Percentiles rank a stretch among this genome's conserved stretches.
Conservation (phyloP, 768 basidiomycete species). For the Lyophyllum decastes region DNA sequence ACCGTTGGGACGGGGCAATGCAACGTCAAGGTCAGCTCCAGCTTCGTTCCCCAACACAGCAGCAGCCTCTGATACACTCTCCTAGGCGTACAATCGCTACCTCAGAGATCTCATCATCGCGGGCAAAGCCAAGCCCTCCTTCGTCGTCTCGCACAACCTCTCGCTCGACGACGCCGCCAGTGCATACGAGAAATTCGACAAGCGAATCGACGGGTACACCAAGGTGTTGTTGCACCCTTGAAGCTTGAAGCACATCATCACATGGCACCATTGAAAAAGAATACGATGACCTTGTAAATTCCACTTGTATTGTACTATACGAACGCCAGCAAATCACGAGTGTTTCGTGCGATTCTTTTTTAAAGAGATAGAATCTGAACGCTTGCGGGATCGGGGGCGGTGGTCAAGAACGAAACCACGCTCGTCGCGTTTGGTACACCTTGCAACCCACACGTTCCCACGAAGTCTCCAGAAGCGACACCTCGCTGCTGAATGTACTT, state of each 20-base stretch:
- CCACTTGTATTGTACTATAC: no score
- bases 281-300: no score
- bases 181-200: constrained; percentile 57
- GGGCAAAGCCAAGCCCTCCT: constrained; percentile 53
- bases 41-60: not conserved
- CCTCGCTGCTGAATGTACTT: constrained; percentile 29
- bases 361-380: constrained; percentile 10
- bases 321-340: no score
- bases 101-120: constrained; percentile 55
- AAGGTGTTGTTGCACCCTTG: constrained; percentile 53
- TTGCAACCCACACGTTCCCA: constrained; percentile 34
- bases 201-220: constrained; percentile 53
- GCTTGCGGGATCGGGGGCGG: constrained; percentile 4
- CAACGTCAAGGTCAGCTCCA: constrained; percentile 47
- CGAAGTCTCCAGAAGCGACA: constrained; percentile 35
- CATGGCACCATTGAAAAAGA: no score
- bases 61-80: not conserved
- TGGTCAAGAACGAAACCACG: constrained; percentile 24
- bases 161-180: constrained; percentile 46
- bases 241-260: no score
- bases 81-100: constrained; percentile 52
- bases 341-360: not conserved
- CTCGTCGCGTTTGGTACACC: constrained; percentile 25
- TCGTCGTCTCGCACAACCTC: constrained; percentile 56
- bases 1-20: constrained; percentile 55